Evolutionary conservation across 805 yeast species (phyloP).

Genomic region (Middelhovenomyces tepae): DNA sequence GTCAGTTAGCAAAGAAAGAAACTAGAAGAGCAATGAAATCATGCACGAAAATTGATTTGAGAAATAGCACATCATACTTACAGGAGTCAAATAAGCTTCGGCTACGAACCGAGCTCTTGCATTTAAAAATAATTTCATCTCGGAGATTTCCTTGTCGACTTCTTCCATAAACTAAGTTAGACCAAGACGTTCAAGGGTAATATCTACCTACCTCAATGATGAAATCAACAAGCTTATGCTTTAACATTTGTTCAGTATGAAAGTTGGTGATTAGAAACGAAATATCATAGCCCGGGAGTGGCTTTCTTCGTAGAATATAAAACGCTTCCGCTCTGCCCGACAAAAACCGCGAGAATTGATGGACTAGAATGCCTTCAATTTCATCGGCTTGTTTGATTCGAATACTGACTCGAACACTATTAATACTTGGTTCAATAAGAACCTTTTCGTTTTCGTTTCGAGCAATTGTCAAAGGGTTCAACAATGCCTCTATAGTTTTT

Average conservation of each 20-base stretch:
- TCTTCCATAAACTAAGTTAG: constrained; percentile 76
- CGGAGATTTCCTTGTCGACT: constrained; percentile 96
- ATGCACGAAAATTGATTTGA: too few relatives aligned
- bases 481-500: constrained; percentile 72
- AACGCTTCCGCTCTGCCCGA: constrained; percentile 95
- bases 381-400: constrained; percentile 97
- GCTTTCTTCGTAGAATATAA: constrained; percentile 82
- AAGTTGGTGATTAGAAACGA: constrained; percentile 87
- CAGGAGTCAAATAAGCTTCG: constrained; percentile 82
- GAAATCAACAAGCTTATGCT: constrained; percentile 90
- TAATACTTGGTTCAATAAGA: constrained; percentile 86
- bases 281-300: constrained; percentile 85
- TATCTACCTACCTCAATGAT: constrained; percentile 53
- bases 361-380: constrained; percentile 88
- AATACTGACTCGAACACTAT: constrained; percentile 83
- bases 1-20: too few relatives aligned
- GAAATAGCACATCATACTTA: too few relatives aligned
- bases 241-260: constrained; percentile 93
- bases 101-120: constrained; percentile 98
- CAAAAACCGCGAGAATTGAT: constrained; percentile 86
- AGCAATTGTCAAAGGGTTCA: constrained; percentile 83
- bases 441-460: constrained; percentile 92
- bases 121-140: constrained; percentile 92
- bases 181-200: neutral
- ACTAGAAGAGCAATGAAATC: too few relatives aligned